Percentiles rank a stretch among this genome's conserved stretches.
Conservation (phyloP, 1,139 yeast genomes). For the Nakaseomyces delphensis region DNA sequence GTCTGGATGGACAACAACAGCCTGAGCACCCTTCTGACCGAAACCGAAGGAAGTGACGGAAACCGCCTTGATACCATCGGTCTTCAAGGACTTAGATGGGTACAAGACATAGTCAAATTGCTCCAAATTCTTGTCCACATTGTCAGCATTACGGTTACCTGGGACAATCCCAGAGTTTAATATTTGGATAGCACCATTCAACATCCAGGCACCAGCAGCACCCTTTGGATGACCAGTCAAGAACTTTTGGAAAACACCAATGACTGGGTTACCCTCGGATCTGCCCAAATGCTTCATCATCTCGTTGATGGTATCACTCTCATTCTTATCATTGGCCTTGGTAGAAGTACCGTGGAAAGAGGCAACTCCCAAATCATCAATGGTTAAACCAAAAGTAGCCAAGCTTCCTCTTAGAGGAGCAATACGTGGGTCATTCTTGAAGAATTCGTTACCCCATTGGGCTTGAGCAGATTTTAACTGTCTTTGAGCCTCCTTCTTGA, state of each 20-base stretch:
- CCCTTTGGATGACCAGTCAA: constrained; percentile 99
- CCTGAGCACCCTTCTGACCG: constrained; percentile 99
- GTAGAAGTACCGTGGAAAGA: constrained; percentile 99
- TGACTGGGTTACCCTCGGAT: constrained; percentile 93
- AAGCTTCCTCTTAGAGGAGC: constrained; percentile 96
- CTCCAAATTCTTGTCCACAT: constrained; percentile 75
- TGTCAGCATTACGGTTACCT: constrained; percentile 98
- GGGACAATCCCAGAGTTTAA: constrained; percentile 91
- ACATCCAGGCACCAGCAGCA: constrained; percentile 99
- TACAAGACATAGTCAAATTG: constrained; percentile 80
- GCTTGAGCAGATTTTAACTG: constrained; percentile 85
- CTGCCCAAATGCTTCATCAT: constrained; percentile 96
- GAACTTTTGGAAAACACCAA: constrained; percentile 97
- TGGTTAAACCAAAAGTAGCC: constrained; percentile 83
- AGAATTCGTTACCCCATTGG: constrained; percentile 95
- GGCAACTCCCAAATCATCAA: constrained; percentile 93
- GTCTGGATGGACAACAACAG: constrained; percentile 85
- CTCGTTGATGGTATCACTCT: constrained; percentile 77
- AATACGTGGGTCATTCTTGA: constrained; percentile 82
- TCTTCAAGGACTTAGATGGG: constrained; percentile 89
- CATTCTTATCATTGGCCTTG: constrained; percentile 96
- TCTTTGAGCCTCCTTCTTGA: constrained; percentile 72
- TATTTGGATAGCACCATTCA: constrained; percentile 95
- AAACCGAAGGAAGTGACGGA: constrained; percentile 96
- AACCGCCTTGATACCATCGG: constrained; percentile 96